Evolutionary conservation across 2,329 filamentous ascomycete genomes (phyloP), one percentile per base, ranked within the genome.

Genomic region (Paecilomyces sp.): DNA sequence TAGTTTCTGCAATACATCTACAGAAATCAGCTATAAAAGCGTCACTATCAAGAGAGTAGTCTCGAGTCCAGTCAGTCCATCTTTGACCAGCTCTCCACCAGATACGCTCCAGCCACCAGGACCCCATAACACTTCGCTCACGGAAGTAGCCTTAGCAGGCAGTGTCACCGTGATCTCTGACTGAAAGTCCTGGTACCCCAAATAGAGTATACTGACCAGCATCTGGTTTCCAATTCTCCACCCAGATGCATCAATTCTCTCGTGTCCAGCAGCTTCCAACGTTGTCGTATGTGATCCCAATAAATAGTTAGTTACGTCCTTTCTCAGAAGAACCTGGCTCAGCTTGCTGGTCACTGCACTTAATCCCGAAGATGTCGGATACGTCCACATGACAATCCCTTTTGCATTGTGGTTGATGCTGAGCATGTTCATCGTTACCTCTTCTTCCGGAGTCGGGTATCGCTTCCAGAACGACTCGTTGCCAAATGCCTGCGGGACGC

Each of bases 401-500:
- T 80, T 83, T 0, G 79, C 80, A 54, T 77, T 75, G 62, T 82
- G 80, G 61, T 81, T 82, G 54, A 83, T 64, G 54, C 71, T 72
- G 12, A 83, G 63, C 60, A 81, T 69, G 54, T 72, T 76, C 79
- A 82, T 81, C 2, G 74, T 78, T 33, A 74, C 72, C 57, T 78
- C 77, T 64, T 83, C 81, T 0, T 64, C 70, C 0, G 68, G 65
- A 2, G 76, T 81, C 3, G 80, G 81, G 57, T 76, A 75, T 3
- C 79, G 67, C 8, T 64, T 60, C 81, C 81, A 84, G 61, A 79
- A 83, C 3, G 74, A 71, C 57, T 76, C 71, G 30, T 77, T 75
- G 3, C 73, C 79, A 65, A 83, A 84, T 0, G 75, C 79, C 66
- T 83, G 81, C 3, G 80, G 74, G 2, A 80, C 79, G 25, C 75